A percentile compares a stretch with the other conserved stretches of the same genome.
Evolutionary conservation across 1,284 basidiomycete species (phyloP).

Genomic region (Ceratobasidium papillatum): DNA sequence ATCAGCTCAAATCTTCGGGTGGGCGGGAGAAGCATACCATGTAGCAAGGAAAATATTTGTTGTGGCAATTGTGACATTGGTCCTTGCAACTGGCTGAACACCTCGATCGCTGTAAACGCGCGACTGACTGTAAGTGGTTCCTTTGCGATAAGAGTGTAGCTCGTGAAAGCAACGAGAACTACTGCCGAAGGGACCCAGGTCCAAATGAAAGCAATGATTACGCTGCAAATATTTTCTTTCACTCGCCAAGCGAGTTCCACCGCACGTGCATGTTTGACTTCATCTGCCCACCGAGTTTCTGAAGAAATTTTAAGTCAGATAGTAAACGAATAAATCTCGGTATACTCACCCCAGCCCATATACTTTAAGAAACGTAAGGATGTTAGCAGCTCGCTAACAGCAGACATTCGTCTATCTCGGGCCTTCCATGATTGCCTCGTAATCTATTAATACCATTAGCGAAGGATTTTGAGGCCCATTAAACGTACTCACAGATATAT

Average conservation of each 20-base stretch:
- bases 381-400: slow-evolving; percentile 82
- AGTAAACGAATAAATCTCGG: not conserved
- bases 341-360: slow-evolving; percentile 69
- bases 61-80: slow-evolving; percentile 70
- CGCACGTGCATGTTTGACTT: slow-evolving; percentile 62
- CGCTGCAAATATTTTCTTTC: slow-evolving; percentile 60
- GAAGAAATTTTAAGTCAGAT: slow-evolving; percentile 48
- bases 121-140: slow-evolving; percentile 70
- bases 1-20: not conserved
- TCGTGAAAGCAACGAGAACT: slow-evolving; percentile 67
- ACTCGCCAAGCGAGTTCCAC: slow-evolving; percentile 69
- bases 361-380: slow-evolving; percentile 76
- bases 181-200: slow-evolving; percentile 76
- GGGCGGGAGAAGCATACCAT: slow-evolving; percentile 57
- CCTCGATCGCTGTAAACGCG: slow-evolving; percentile 71
- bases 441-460: slow-evolving; percentile 54
- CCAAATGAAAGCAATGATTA: slow-evolving; percentile 53
- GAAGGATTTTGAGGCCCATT: slow-evolving; percentile 46
- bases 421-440: slow-evolving; percentile 72
- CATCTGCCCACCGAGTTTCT: slow-evolving; percentile 63
- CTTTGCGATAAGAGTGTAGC: slow-evolving; percentile 68
- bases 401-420: slow-evolving; percentile 76
- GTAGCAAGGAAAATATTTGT: slow-evolving; percentile 69
- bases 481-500: slow-evolving; percentile 65
- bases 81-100: slow-evolving; percentile 65